Evolutionary conservation across 2,329 filamentous ascomycete species (phyloP).

Genomic region (Pyrenochaeta sp.): DNA sequence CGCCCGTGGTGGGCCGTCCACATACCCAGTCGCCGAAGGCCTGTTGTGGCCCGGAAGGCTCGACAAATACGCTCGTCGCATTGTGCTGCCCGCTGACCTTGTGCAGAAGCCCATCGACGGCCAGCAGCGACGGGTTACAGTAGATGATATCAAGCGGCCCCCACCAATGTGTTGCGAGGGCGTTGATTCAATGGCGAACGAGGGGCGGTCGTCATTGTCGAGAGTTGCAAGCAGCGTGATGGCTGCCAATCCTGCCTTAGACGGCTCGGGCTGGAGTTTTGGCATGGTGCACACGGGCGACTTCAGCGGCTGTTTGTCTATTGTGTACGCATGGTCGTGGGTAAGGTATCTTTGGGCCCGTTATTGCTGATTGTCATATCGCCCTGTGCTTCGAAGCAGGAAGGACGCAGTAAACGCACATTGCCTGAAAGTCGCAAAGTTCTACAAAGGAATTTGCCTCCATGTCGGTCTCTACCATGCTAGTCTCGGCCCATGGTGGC

Average conservation of each 20-base stretch:
- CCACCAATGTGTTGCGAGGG: constrained; percentile 4
- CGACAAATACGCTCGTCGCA: constrained; percentile 18
- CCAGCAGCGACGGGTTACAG: constrained; percentile 34
- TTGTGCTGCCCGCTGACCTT: constrained; percentile 27
- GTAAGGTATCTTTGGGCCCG: too few relatives aligned
- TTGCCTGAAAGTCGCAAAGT: too few relatives aligned
- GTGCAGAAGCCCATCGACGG: constrained; percentile 20
- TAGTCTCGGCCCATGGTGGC: background rate
- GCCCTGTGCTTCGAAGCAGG: too few relatives aligned
- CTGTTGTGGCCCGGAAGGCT: constrained; percentile 21
- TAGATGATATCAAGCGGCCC: constrained; percentile 30
- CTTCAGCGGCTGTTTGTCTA: background rate
- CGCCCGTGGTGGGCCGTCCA: constrained; percentile 14
- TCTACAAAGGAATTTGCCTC: too few relatives aligned
- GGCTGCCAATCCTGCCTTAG: constrained; percentile 13
- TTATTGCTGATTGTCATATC: too few relatives aligned
- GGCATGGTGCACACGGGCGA: background rate
- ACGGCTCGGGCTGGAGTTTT: constrained; percentile 7
- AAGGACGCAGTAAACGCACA: too few relatives aligned
- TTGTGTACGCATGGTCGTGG: too few relatives aligned
- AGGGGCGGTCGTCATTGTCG: constrained; percentile 33
- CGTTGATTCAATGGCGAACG: constrained; percentile 27
- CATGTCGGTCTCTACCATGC: background rate
- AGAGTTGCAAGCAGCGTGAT: constrained; percentile 31
- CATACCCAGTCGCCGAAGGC: constrained; percentile 41